Percentiles rank a stretch among this genome's conserved stretches.
Conservation (phyloP, 108 stramenopile genomes). For the Cylindrotheca closterium region DNA sequence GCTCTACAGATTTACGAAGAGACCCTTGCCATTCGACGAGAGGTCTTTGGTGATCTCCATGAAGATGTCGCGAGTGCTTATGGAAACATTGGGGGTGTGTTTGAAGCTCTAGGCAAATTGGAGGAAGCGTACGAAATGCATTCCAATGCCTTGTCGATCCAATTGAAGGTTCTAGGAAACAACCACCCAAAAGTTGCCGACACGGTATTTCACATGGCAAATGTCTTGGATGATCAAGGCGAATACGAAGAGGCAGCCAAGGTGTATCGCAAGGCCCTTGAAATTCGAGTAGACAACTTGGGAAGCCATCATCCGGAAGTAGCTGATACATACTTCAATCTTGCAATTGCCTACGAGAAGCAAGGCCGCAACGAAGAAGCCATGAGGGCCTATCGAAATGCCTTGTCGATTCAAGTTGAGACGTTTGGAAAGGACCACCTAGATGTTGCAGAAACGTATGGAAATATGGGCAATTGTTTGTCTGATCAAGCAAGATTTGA, state of each 20-base stretch:
- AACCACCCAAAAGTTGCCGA: conserved; percentile 29
- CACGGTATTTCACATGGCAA: conserved; percentile 18
- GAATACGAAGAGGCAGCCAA: conserved; percentile 16
- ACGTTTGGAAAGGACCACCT: conserved; percentile 36
- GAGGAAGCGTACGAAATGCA: conserved; percentile 22
- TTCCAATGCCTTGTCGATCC: conserved; percentile 16
- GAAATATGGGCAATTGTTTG: conserved; percentile 20
- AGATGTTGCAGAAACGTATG: conserved; percentile 14
- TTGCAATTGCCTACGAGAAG: conserved; percentile 22
- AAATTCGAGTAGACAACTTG: conserved; percentile 15
- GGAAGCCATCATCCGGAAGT: conserved; percentile 33
- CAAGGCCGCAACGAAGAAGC: conserved; percentile 18
- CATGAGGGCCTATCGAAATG: conserved; percentile 26
- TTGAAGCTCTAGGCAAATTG: conserved; percentile 22
- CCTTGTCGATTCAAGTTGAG: conserved; percentile 24
- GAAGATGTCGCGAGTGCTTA: conserved; percentile 14
- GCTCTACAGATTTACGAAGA: no score
- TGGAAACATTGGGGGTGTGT: conserved; percentile 17
- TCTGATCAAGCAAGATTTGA: conserved; percentile 13
- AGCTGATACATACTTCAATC: conserved; percentile 27
- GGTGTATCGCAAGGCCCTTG: conserved; percentile 25
- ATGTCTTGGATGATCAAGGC: conserved; percentile 13
- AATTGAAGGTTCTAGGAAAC: conserved; percentile 11
- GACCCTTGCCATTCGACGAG: no score
- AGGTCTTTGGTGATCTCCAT: conserved; percentile 27